Conservation (phyloP, 768 basidiomycete genomes). For the Cubamyces sp. region DNA sequence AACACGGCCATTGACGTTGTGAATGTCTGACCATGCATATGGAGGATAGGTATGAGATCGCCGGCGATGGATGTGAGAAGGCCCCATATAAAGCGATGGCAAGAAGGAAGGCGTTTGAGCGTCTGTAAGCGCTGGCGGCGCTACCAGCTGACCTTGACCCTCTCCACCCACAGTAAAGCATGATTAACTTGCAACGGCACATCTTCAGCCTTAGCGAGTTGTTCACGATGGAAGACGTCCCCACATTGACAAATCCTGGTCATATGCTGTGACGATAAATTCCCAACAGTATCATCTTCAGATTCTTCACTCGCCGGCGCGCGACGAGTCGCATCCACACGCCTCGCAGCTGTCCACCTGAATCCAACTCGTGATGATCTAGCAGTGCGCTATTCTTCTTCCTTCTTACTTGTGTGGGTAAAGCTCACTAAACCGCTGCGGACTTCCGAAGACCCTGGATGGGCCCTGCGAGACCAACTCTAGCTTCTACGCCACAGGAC, state of each 20-base stretch:
- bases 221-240: background rate
- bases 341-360: conserved; percentile 2
- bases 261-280: conserved; percentile 1
- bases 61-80: conserved; percentile 9
- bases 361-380: conserved; percentile 9
- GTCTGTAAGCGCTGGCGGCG: background rate
- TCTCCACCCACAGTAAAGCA: background rate
- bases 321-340: background rate
- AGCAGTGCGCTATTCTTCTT: background rate
- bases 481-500: background rate
- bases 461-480: background rate
- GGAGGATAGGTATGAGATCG: background rate
- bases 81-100: background rate
- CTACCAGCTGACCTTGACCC: conserved; percentile 3
- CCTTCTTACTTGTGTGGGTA: background rate
- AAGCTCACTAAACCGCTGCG: background rate
- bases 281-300: background rate
- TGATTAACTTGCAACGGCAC: background rate
- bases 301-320: conserved; percentile 2
- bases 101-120: background rate
- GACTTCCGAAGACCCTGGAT: background rate
- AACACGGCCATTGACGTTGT: background rate
- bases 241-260: background rate
- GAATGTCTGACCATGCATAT: background rate
- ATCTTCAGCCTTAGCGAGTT: conserved; percentile 2